phyloP scores from a whole-genome alignment of 2,329 filamentous ascomycete genomes.

The Epichloe typhina region DNA sequence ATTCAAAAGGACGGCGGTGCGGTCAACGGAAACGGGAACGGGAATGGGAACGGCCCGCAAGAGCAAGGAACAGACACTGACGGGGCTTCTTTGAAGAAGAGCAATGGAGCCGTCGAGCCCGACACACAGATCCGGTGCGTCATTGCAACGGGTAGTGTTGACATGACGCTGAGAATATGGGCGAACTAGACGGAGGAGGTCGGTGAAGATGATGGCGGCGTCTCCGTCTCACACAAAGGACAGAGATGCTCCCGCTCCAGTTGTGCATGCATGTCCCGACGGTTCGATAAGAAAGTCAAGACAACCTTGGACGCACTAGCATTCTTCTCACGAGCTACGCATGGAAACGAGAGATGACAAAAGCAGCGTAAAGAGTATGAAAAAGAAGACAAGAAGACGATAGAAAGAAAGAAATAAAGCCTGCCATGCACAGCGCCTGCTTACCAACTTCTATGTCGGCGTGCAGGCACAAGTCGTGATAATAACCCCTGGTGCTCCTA shows the following conservation, averaged over 20 bases:
- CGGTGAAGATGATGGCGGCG: no score
- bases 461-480: not conserved
- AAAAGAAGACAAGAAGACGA: rapidly evolving
- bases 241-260: no score
- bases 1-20: constrained; percentile 7
- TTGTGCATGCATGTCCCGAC: no score
- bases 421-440: not conserved
- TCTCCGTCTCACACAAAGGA: no score
- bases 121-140: constrained; percentile 66
- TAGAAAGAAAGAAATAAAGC: not conserved
- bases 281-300: no score
- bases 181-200: constrained; percentile 31
- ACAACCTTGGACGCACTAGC: not conserved
- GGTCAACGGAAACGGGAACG: constrained; percentile 3
- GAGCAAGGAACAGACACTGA: constrained; percentile 15
- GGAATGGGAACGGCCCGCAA: constrained; percentile 1
- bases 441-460: not conserved
- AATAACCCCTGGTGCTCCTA: no score
- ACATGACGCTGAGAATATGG: constrained; percentile 68
- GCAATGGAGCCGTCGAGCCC: constrained; percentile 21
- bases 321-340: not conserved
- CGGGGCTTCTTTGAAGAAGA: constrained; percentile 33
- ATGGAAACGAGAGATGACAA: not conserved
- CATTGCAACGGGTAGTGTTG: constrained; percentile 77
- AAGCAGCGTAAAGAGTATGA: not conserved